Evolutionary conservation across 495 filamentous ascomycete species (phyloP).

Genomic region (Lichenothelia convexa): DNA sequence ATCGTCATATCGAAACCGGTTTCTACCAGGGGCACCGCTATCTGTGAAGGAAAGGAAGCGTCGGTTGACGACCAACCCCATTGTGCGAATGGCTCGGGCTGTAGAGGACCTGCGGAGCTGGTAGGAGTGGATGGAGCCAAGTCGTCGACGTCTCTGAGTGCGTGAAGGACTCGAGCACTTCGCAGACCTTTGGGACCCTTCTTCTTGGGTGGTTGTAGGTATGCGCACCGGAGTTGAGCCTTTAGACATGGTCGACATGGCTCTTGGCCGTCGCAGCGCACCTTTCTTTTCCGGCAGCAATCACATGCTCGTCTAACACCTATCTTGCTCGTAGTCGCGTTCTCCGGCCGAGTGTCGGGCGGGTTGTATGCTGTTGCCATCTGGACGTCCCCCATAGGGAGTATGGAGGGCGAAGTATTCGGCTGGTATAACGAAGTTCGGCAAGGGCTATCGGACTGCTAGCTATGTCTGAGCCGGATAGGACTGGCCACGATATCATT

Average conservation of each 20-base stretch:
- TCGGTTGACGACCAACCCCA: neutral
- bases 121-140: neutral
- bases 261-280: slow-evolving; percentile 10
- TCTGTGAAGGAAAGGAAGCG: too few relatives aligned
- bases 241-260: slow-evolving; percentile 14
- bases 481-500: too few relatives aligned
- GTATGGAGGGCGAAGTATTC: too few relatives aligned
- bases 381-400: too few relatives aligned
- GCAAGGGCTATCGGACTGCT: too few relatives aligned
- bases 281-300: slow-evolving; percentile 14
- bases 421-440: too few relatives aligned
- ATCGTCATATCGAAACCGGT: neutral
- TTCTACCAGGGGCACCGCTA: too few relatives aligned
- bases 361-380: too few relatives aligned
- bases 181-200: slow-evolving; percentile 14
- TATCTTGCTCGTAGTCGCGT: neutral
- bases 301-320: slow-evolving; percentile 13
- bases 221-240: slow-evolving; percentile 12
- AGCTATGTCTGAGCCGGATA: too few relatives aligned
- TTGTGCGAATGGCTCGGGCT: neutral
- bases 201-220: slow-evolving; percentile 16
- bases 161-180: slow-evolving; percentile 13
- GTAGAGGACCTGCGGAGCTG: too few relatives aligned
- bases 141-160: slow-evolving; percentile 12
- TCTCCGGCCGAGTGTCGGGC: neutral